Conservation (phyloP, 1,139 yeast genomes). For the Lodderomyces margitis region DNA sequence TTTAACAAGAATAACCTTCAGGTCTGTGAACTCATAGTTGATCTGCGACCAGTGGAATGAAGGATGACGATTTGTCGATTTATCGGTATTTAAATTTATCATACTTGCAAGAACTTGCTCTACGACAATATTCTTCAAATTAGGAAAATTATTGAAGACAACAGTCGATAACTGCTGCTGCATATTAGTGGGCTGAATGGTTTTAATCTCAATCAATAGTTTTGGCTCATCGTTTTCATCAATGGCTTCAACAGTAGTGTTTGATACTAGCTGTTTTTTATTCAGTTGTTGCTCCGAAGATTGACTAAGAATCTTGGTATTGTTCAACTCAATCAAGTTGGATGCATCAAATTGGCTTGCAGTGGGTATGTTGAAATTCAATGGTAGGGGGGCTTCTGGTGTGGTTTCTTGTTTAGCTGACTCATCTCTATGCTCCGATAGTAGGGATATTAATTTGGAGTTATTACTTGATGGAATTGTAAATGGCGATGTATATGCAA, state of each 20-base stretch:
- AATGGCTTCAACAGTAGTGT: slow-evolving; percentile 6
- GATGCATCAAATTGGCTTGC: slow-evolving; percentile 24
- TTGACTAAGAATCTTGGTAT: slow-evolving; percentile 19
- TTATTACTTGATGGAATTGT: slow-evolving; percentile 16
- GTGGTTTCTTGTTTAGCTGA: neutral
- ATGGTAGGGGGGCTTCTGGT: neutral
- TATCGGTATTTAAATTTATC: slow-evolving; percentile 6
- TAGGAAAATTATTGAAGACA: slow-evolving; percentile 34
- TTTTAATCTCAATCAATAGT: slow-evolving; percentile 23
- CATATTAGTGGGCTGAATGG: slow-evolving; percentile 30
- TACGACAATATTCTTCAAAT: slow-evolving; percentile 24
- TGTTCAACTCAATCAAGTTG: slow-evolving; percentile 22
- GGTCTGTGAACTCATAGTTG: slow-evolving; percentile 27
- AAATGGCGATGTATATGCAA: slow-evolving; percentile 17
- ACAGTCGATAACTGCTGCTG: slow-evolving; percentile 40
- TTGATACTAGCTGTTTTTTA: slow-evolving; percentile 1
- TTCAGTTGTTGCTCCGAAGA: slow-evolving; percentile 6
- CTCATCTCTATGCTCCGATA: slow-evolving; percentile 8
- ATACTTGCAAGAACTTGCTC: slow-evolving; percentile 27
- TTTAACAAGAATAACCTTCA: slow-evolving; percentile 27
- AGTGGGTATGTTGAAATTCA: slow-evolving; percentile 21
- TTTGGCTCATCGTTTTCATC: slow-evolving; percentile 17
- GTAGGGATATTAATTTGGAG: slow-evolving; percentile 16
- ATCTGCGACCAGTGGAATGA: slow-evolving; percentile 29
- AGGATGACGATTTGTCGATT: neutral